These are phyloP conservation scores for Euphorbia celastroides DNA, from an alignment of 441 rosid genomes.

Conservation along the genomic window DNA sequence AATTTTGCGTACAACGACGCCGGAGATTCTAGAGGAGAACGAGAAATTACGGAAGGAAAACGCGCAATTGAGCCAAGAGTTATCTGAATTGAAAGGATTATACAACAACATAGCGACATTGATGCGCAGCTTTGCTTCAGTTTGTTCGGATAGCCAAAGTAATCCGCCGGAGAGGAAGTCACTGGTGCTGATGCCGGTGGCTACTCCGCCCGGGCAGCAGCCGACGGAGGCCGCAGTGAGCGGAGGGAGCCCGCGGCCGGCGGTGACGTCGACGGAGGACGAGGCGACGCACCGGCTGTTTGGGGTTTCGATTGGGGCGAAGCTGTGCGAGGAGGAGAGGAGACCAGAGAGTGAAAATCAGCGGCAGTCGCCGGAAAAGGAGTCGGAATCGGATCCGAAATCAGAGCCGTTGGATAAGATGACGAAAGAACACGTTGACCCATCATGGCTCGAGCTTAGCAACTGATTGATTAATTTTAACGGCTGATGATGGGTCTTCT, in stretches of 20 bases:
- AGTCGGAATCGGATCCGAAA: slow-evolving; percentile 38
- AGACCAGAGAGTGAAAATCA: slow-evolving; percentile 17
- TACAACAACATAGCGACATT: slow-evolving; percentile 51
- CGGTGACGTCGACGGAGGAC: slow-evolving; percentile 26
- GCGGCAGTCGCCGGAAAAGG: slow-evolving; percentile 24
- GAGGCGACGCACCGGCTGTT: slow-evolving; percentile 59
- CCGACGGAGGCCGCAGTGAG: slow-evolving; percentile 23
- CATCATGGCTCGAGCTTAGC: slow-evolving; percentile 66
- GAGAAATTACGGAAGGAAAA: slow-evolving; percentile 74
- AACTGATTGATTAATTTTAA: slow-evolving; percentile 25
- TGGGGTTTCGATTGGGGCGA: slow-evolving; percentile 75
- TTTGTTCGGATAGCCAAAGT: slow-evolving; percentile 28
- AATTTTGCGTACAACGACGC: slow-evolving; percentile 40
- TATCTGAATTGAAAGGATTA: slow-evolving; percentile 54
- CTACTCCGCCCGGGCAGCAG: slow-evolving; percentile 24
- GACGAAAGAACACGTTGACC: slow-evolving; percentile 27
- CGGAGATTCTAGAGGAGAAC: slow-evolving; percentile 77
- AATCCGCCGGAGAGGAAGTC: slow-evolving; percentile 24
- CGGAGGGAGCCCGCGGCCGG: slow-evolving; percentile 22
- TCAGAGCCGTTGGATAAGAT: slow-evolving; percentile 54
- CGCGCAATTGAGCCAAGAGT: slow-evolving; percentile 51
- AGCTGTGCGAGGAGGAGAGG: slow-evolving; percentile 40
- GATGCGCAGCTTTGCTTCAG: slow-evolving; percentile 55
- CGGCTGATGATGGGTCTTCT: neutral
- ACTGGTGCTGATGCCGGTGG: slow-evolving; percentile 22